These are phyloP conservation scores for Yamadazyma sp. DNA, from an alignment of 1,139 yeast species.

Conservation along the genomic window DNA sequence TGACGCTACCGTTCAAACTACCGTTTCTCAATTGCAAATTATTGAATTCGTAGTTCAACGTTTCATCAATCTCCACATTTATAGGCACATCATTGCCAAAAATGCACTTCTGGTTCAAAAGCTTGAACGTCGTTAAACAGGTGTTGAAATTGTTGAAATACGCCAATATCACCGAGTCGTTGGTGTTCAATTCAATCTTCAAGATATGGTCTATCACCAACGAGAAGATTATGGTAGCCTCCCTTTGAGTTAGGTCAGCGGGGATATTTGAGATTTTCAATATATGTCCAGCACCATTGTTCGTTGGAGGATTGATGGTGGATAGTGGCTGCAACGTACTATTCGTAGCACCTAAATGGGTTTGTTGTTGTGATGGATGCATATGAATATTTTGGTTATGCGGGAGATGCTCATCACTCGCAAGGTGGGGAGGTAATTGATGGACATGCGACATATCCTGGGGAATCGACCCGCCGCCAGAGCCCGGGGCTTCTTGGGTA, in stretches of 20 bases:
- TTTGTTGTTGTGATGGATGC: background rate
- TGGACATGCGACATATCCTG: slow-evolving; percentile 1
- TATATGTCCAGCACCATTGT: slow-evolving; percentile 4
- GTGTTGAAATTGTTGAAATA: slow-evolving; percentile 63
- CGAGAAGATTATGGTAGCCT: slow-evolving; percentile 74
- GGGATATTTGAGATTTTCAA: slow-evolving; percentile 62
- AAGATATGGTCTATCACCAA: slow-evolving; percentile 71
- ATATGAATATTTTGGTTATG: slow-evolving; percentile 1
- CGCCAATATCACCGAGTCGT: slow-evolving; percentile 46
- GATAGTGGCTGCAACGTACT: slow-evolving; percentile 6
- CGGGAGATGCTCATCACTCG: slow-evolving; percentile 2
- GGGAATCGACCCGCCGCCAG: background rate
- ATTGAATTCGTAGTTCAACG: slow-evolving; percentile 22
- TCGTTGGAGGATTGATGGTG: slow-evolving; percentile 1
- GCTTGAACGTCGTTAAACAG: slow-evolving; percentile 69
- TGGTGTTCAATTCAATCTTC: slow-evolving; percentile 52
- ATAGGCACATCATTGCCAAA: slow-evolving; percentile 62
- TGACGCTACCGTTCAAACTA: slow-evolving; percentile 16
- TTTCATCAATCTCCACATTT: slow-evolving; percentile 43
- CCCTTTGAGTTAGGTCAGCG: slow-evolving; percentile 68
- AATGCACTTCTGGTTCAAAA: slow-evolving; percentile 62
- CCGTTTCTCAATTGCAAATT: slow-evolving; percentile 26
- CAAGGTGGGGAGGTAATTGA: slow-evolving; percentile 4
- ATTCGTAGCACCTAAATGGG: slow-evolving; percentile 1
- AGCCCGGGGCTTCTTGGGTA: background rate